Base-by-base conservation (phyloP, 1,139 yeast species). In the Kurtzmaniella quercitrusa region DNA sequence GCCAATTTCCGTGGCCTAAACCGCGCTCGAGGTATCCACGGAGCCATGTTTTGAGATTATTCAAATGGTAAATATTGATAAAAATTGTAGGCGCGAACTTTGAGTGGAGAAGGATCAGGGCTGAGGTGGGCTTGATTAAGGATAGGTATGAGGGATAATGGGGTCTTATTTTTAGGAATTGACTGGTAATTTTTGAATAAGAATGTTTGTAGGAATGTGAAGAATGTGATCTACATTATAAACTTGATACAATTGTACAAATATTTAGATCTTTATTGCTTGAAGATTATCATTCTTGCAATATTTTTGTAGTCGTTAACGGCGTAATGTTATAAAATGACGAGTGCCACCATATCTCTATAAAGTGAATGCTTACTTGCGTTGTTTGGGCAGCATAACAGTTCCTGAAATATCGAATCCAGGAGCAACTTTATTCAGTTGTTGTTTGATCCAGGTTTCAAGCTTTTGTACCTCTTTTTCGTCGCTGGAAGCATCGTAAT, bases 341-440 rank as follows among this genome's bases (percentile, higher is more conserved):
- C n/a, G n/a, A n/a, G n/a, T n/a, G n/a, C n/a, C n/a, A n/a, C n/a
- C n/a, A n/a, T n/a, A n/a, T n/a, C n/a, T n/a, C n/a, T 26, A 9
- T 5, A 26, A 4, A 9, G n/a, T 26, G n/a, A 5, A 26, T 11
- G 12, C 30, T 26, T 14, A 26, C 9, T 26, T 5, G 12, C 30
- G 30, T 9, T 26, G 17, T 17, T 48, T 56, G 4, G 76, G 77
- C 22, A 59, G 58, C 68, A 71, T 67, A 2, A 71, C 57, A 1
- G 55, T 53, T 14, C 59, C 66, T 2, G 61, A 51, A 9, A 33
- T 18, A 42, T 63, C 61, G 44, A 66, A 68, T 0, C 78, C 78
- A 0, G 78, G 78, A 1, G 78, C 78, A 8, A 68, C 62, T 40
- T 60, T 61, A 7, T 57, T 47, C 44, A 62, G 68, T 45, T 66